These are phyloP conservation scores for Zygoascus tannicola DNA, from an alignment of 805 yeast genomes.

Conservation along the genomic window DNA sequence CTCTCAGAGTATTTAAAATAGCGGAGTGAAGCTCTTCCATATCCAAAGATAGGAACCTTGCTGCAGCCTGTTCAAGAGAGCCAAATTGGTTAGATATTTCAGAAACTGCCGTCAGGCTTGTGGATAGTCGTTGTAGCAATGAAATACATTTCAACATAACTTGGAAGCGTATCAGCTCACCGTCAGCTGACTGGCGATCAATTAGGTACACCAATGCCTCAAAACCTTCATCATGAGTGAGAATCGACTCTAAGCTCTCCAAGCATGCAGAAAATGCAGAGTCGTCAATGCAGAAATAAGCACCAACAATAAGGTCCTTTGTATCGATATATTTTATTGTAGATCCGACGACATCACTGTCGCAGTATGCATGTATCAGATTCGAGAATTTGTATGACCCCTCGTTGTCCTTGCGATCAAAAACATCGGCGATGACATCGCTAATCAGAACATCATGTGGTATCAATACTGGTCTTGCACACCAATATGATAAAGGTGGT, in stretches of 20 bases:
- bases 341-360: constrained; percentile 13
- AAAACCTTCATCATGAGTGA: constrained; percentile 9
- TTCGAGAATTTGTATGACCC: constrained; percentile 7
- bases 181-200: background rate
- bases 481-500: constrained; percentile 12
- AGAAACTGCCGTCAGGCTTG: background rate
- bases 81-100: background rate
- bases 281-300: constrained; percentile 15
- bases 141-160: background rate
- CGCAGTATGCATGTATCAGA: constrained; percentile 7
- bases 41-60: background rate
- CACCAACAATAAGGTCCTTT: constrained; percentile 10
- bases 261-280: constrained; percentile 10
- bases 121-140: background rate
- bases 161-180: background rate
- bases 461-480: constrained; percentile 13
- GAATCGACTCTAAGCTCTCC: constrained; percentile 5
- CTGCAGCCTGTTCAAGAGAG: background rate
- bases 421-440: constrained; percentile 12
- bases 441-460: constrained; percentile 18
- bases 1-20: background rate
- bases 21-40: background rate
- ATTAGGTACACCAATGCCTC: constrained; percentile 11
- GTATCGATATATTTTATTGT: constrained; percentile 16
- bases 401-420: constrained; percentile 3